Conservation (phyloP, 352 stramenopile species). For the Pythium grandisporangium region DNA sequence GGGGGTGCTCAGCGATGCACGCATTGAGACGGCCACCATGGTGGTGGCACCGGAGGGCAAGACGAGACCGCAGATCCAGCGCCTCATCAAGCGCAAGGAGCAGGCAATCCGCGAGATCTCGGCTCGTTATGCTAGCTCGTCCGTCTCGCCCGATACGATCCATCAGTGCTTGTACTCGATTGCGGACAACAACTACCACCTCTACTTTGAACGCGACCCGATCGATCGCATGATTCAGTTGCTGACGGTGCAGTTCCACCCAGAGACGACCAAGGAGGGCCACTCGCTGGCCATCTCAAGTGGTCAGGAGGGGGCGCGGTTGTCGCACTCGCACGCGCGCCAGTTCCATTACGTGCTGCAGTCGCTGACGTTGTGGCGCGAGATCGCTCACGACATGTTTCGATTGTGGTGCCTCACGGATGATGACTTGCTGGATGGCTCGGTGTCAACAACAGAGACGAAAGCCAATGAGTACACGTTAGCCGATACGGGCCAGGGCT, state of each 20-base stretch:
- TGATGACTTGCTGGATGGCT: slow-evolving; percentile 87
- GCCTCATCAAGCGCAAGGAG: slow-evolving; percentile 92
- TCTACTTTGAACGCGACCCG: slow-evolving; percentile 96
- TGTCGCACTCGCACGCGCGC: slow-evolving; percentile 92
- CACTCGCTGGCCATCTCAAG: slow-evolving; percentile 91
- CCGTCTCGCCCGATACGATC: slow-evolving; percentile 75
- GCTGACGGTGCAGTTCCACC: slow-evolving; percentile 82
- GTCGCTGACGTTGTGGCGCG: slow-evolving; percentile 93
- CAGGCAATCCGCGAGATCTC: slow-evolving; percentile 84
- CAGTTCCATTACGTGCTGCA: slow-evolving; percentile 97
- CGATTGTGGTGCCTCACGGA: slow-evolving; percentile 93
- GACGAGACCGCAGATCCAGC: slow-evolving; percentile 82
- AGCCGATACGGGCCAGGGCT: slow-evolving; percentile 92
- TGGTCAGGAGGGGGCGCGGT: slow-evolving; percentile 87
- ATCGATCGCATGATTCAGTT: slow-evolving; percentile 94
- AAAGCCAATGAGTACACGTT: slow-evolving; percentile 83
- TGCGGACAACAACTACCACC: slow-evolving; percentile 95
- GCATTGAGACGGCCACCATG: slow-evolving; percentile 91
- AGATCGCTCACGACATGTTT: slow-evolving; percentile 96
- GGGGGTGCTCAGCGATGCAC: slow-evolving; percentile 72
- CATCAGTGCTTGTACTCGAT: slow-evolving; percentile 95
- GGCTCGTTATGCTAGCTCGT: slow-evolving; percentile 43
- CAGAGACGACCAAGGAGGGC: slow-evolving; percentile 41
- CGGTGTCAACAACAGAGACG: too few species aligned
- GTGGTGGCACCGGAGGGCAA: slow-evolving; percentile 91